Evolutionary conservation across 441 rosid genomes (phyloP).

Genomic region (Populus hybrid): DNA sequence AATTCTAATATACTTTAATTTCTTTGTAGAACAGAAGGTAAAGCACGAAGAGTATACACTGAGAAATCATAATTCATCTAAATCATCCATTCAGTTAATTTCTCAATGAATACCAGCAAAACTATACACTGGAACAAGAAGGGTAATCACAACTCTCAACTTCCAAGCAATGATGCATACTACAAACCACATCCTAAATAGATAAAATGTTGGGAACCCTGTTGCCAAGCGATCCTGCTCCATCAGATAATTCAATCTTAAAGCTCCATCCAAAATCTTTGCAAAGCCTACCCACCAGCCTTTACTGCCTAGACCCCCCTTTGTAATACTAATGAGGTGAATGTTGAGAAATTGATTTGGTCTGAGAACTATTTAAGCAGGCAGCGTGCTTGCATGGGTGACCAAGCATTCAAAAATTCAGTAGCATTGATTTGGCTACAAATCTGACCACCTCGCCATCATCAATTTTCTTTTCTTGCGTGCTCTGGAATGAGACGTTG

Average conservation of each 20-base stretch:
- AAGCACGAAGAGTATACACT: slow-evolving; percentile 11
- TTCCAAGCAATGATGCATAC: slow-evolving; percentile 12
- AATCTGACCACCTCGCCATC: slow-evolving; percentile 4
- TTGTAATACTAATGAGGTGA: background rate
- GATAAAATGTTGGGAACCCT: slow-evolving; percentile 22
- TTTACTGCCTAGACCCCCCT: background rate
- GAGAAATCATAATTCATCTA: slow-evolving; percentile 20
- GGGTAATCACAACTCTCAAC: slow-evolving; percentile 13
- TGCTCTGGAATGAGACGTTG: slow-evolving; percentile 66
- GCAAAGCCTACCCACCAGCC: background rate
- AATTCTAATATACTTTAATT: slow-evolving; percentile 1
- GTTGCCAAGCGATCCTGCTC: slow-evolving; percentile 2
- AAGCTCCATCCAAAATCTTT: background rate
- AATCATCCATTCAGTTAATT: slow-evolving; percentile 12
- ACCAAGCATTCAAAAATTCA: slow-evolving; percentile 23
- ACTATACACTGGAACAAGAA: slow-evolving; percentile 12
- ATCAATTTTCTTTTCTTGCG: slow-evolving; percentile 29
- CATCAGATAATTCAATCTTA: slow-evolving; percentile 7
- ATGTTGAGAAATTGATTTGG: background rate
- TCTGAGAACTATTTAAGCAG: background rate
- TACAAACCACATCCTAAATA: slow-evolving; percentile 15
- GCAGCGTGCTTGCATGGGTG: slow-evolving; percentile 11
- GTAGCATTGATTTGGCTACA: slow-evolving; percentile 5
- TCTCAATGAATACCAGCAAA: slow-evolving; percentile 12
- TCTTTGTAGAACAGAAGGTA: slow-evolving; percentile 1